These are phyloP conservation scores for Caryopteris hybrid DNA, from an alignment of 305 asterid genomes.

Conservation along the genomic window DNA sequence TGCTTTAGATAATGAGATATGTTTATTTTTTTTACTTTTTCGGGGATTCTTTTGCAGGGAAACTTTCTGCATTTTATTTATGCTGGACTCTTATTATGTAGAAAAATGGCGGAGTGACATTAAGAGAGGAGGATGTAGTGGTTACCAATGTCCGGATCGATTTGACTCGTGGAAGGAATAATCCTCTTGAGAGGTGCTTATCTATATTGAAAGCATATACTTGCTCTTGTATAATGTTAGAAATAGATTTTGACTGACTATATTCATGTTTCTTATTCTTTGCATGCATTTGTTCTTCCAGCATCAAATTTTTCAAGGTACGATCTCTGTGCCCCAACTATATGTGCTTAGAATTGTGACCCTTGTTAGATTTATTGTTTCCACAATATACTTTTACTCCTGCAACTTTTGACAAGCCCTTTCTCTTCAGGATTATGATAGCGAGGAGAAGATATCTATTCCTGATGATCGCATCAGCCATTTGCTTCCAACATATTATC, in stretches of 20 bases:
- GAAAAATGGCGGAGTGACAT: constrained; percentile 49
- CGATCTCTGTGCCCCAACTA: neutral
- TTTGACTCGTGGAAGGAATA: constrained; percentile 72
- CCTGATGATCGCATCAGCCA: constrained; percentile 78
- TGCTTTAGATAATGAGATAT: neutral
- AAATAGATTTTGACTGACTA: neutral
- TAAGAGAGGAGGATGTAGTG: constrained; percentile 76
- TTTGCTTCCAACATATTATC: constrained; percentile 79
- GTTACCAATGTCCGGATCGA: constrained; percentile 85
- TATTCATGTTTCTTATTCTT: constrained; percentile 16
- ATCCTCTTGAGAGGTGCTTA: constrained; percentile 84
- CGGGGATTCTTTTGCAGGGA: neutral
- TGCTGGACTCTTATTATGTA: constrained; percentile 21
- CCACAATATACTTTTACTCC: constrained; percentile 7
- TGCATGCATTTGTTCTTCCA: constrained; percentile 37
- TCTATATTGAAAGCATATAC: constrained; percentile 10
- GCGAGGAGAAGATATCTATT: constrained; percentile 66
- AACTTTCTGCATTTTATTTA: neutral
- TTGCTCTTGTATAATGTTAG: neutral
- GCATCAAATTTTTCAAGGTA: constrained; percentile 95
- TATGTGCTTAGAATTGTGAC: neutral
- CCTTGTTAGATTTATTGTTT: neutral
- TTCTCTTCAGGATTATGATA: constrained; percentile 58
- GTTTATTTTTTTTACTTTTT: neutral
- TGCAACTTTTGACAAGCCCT: constrained; percentile 1